Evolutionary conservation across 164 flowering plant species (phyloP).

Genomic region (Dillenia suffruticosa): DNA sequence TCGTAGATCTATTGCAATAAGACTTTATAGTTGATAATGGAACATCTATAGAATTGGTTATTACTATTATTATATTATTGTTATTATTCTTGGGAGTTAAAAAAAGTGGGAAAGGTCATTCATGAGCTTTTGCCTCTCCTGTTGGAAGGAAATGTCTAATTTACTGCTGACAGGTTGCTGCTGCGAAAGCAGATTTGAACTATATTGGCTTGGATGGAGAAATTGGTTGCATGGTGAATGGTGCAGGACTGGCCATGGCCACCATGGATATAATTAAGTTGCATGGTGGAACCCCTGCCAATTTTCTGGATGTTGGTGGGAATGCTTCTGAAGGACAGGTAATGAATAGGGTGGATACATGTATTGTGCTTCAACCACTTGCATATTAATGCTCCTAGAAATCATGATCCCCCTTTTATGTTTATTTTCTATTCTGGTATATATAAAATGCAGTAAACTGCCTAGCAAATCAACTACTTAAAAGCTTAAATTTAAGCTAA

Average conservation of each 20-base stretch:
- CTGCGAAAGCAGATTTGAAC: conserved; percentile 94
- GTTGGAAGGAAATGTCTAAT: not conserved
- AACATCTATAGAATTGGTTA: too few relatives aligned
- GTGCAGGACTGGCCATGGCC: conserved; percentile 99
- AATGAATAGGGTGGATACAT: conserved; percentile 2
- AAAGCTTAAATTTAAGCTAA: too few relatives aligned
- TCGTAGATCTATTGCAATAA: too few relatives aligned
- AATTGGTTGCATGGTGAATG: conserved; percentile 99
- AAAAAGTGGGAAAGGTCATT: too few relatives aligned
- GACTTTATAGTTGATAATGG: too few relatives aligned
- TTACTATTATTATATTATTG: too few relatives aligned
- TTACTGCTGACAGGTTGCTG: conserved; percentile 62
- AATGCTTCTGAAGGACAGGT: conserved; percentile 99
- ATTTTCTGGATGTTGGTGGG: conserved; percentile 98
- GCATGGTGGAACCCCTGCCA: conserved; percentile 99
- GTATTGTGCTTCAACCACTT: not conserved
- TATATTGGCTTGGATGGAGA: conserved; percentile 99
- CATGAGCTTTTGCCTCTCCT: not conserved
- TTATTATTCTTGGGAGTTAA: too few relatives aligned
- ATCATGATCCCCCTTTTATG: too few relatives aligned
- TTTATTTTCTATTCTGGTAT: too few relatives aligned
- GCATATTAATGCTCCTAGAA: not conserved
- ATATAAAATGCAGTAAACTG: too few relatives aligned
- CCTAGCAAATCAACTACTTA: too few relatives aligned
- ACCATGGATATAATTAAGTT: conserved; percentile 98